phyloP scores from a whole-genome alignment of 805 yeast genomes.

The Dipodascopsis uninucleata region DNA sequence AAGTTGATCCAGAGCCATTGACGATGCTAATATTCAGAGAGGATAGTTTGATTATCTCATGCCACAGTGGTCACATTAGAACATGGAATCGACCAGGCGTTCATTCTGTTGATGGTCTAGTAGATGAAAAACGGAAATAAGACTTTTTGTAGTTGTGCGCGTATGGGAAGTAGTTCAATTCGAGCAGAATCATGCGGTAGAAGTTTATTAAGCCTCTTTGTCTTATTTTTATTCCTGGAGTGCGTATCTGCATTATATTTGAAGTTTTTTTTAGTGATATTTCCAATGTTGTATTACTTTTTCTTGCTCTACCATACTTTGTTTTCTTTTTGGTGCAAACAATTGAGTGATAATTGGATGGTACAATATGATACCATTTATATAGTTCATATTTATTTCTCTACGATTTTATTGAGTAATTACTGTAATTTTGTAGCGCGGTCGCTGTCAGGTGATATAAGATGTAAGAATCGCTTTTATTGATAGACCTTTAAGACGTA shows the following conservation, averaged over 20 bases:
- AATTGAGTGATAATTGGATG: neutral
- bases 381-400: too few species aligned
- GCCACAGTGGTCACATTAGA: conserved; percentile 27
- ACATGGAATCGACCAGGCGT: conserved; percentile 28
- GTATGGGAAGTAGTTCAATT: too few species aligned
- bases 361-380: neutral
- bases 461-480: too few species aligned
- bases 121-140: neutral
- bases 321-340: neutral
- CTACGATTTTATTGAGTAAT: too few species aligned
- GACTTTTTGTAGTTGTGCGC: neutral
- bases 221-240: neutral
- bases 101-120: conserved; percentile 12
- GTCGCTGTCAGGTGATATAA: too few species aligned
- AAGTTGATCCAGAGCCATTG: conserved; percentile 27
- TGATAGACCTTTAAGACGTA: too few species aligned
- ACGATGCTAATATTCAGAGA: conserved; percentile 22
- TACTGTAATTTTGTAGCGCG: too few species aligned
- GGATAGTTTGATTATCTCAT: conserved; percentile 23
- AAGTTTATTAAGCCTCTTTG: too few species aligned
- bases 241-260: neutral
- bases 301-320: neutral
- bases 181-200: too few species aligned
- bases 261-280: neutral
- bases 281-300: neutral